These are phyloP conservation scores for Aureobasidium subglaciale DNA, from an alignment of 2,329 filamentous ascomycete species.

Conservation along the genomic window DNA sequence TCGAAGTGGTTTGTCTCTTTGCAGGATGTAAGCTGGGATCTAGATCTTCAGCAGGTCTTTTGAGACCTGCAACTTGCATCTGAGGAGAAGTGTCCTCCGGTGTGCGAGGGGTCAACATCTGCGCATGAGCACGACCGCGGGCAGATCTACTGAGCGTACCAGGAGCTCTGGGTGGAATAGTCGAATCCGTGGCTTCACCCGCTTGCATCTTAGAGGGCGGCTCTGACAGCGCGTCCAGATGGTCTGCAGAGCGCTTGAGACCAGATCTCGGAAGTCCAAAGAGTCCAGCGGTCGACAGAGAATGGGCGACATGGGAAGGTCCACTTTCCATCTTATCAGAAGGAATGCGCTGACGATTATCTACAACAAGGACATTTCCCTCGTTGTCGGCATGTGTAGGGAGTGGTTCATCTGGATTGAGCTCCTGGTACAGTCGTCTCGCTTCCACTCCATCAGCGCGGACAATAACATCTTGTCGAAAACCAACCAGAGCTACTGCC, in stretches of 20 bases:
- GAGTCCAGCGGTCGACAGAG: too few species aligned
- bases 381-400: too few species aligned
- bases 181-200: rapidly evolving
- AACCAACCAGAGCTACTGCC: not conserved
- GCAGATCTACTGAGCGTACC: too few species aligned
- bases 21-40: not conserved
- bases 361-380: too few species aligned
- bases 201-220: not conserved
- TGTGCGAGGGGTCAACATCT: too few species aligned
- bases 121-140: not conserved
- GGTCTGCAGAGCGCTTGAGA: not conserved
- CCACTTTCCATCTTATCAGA: not conserved
- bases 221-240: not conserved
- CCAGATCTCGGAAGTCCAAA: too few species aligned
- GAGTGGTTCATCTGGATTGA: not conserved
- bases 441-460: not conserved
- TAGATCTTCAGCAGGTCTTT: not conserved
- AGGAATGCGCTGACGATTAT: too few species aligned
- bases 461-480: not conserved
- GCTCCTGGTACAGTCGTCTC: not conserved
- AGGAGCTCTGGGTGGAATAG: too few species aligned
- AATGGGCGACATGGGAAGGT: not conserved
- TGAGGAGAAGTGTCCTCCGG: too few species aligned
- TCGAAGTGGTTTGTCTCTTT: not conserved
- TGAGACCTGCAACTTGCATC: not conserved